A percentile compares a stretch with the other conserved stretches of the same genome.
Evolutionary conservation across 2,329 filamentous ascomycete genomes (phyloP).

Genomic region (Fusarium nematophilum): DNA sequence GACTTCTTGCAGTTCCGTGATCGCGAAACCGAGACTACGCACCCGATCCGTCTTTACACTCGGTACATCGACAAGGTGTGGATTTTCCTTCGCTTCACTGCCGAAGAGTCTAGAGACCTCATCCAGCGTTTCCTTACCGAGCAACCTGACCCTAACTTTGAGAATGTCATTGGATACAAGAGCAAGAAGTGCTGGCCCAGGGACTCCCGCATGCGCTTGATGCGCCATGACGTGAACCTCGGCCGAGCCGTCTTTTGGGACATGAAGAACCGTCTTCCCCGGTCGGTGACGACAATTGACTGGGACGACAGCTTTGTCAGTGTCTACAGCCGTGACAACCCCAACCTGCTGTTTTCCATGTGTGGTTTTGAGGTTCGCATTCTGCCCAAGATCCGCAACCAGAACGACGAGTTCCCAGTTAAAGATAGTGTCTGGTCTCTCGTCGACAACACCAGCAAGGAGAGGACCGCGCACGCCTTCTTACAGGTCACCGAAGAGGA

Average conservation of each 20-base stretch:
- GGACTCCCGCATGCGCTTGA: conserved; percentile 96
- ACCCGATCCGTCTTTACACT: conserved; percentile 97
- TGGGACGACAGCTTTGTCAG: conserved; percentile 99
- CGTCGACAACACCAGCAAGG: conserved; percentile 95
- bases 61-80: conserved; percentile 98
- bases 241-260: conserved; percentile 99
- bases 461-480: conserved; percentile 97
- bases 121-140: conserved; percentile 98
- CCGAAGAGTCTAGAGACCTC: conserved; percentile 93
- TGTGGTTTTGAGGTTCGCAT: conserved; percentile 97
- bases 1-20: conserved; percentile 98
- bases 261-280: conserved; percentile 93
- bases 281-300: conserved; percentile 96
- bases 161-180: conserved; percentile 98
- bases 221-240: conserved; percentile 98
- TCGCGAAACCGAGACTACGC: conserved; percentile 88
- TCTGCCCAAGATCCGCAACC: conserved; percentile 92
- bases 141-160: conserved; percentile 98
- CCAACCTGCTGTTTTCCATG: conserved; percentile 97
- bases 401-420: conserved; percentile 95
- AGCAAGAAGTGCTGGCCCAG: conserved; percentile 99
- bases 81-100: conserved; percentile 94
- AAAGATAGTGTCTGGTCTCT: conserved; percentile 99
- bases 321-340: conserved; percentile 98
- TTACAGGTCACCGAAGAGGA: conserved; percentile 98